Percentiles rank a stretch among this genome's conserved stretches.
phyloP scores from a whole-genome alignment of 176 grass and related monocot genomes.

The Ensete ventricosum region DNA sequence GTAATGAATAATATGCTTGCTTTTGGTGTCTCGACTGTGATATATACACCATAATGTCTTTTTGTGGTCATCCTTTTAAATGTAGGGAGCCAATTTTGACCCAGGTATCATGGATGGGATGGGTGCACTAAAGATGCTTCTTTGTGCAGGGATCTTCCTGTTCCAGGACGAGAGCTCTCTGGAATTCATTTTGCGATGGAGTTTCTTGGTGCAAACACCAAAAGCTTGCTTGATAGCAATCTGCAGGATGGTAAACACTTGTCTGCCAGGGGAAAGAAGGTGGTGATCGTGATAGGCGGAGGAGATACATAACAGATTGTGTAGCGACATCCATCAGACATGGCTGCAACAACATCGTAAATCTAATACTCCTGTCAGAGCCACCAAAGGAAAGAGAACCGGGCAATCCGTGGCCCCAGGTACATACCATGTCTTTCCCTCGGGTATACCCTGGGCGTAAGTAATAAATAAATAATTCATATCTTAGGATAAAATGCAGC shows the following conservation, averaged over 20 bases:
- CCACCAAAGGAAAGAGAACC: slow-evolving; percentile 61
- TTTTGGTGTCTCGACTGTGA: too few species aligned
- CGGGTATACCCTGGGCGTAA: too few species aligned
- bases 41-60: not conserved
- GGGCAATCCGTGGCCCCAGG: slow-evolving; percentile 93
- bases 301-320: slow-evolving; percentile 95
- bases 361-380: slow-evolving; percentile 72
- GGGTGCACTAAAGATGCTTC: not conserved
- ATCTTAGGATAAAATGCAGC: too few species aligned
- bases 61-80: not conserved
- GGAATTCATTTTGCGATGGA: slow-evolving; percentile 98
- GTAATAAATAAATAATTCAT: too few species aligned
- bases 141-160: slow-evolving; percentile 59
- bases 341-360: slow-evolving; percentile 70
- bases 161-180: slow-evolving; percentile 65
- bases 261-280: slow-evolving; percentile 79
- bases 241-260: slow-evolving; percentile 88
- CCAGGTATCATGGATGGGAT: not conserved
- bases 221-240: slow-evolving; percentile 96
- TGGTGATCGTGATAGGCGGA: slow-evolving; percentile 93
- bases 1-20: not conserved
- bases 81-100: not conserved
- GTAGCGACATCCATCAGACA: slow-evolving; percentile 87
- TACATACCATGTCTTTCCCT: not conserved
- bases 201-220: slow-evolving; percentile 93